Base-by-base conservation (phyloP, 2,329 filamentous ascomycete genomes). In the Didymella exigua region DNA sequence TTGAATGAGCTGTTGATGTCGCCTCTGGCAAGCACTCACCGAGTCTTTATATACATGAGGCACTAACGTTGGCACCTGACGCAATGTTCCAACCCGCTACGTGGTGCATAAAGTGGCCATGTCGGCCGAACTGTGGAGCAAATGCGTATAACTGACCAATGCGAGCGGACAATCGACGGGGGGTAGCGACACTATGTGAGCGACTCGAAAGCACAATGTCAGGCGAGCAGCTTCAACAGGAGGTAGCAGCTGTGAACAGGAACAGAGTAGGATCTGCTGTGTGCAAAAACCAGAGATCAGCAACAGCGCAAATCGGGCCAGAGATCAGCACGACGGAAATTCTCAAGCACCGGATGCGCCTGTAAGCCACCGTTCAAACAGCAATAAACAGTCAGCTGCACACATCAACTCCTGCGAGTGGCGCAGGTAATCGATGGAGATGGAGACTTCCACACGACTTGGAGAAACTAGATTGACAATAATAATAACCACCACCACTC, bases 21-120 rank as follows among this genome's bases (percentile, higher is more conserved):
- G 6, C 29, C 10, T 7, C 7, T 16, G 8, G 8, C 19, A 19
- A 9, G 5, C 11, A 40, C 23, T 3, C 13, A 2, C 10, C 16
- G 3, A 14, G 1, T 18, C 36, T 49, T 49, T 49, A 49, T 49
- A 49, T 49, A 49, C 31, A 30, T 42, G 23, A 42, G 36, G 49
- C 36, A 33, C 36, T 36, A 27, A 38, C 23, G n/a, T 48, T 18
- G 44, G 14, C 44, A 44, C 50, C 50, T 54, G 31, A 27, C 23
- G 24, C 14, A 24, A 27, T 49, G 38, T 31, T 23, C 29, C 21
- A 14, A 18, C 33, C 42, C 7, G 11, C 37, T 42, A 18, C 5
- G 19, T 5, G 14, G 18, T 19, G 31, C 9, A n/a, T 40, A 42
- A 27, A 11, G 45, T 44, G 45, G n/a, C n/a, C n/a, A 3, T 14